Conservation (phyloP, 352 stramenopile species). For the Pythium scleroteichum region DNA sequence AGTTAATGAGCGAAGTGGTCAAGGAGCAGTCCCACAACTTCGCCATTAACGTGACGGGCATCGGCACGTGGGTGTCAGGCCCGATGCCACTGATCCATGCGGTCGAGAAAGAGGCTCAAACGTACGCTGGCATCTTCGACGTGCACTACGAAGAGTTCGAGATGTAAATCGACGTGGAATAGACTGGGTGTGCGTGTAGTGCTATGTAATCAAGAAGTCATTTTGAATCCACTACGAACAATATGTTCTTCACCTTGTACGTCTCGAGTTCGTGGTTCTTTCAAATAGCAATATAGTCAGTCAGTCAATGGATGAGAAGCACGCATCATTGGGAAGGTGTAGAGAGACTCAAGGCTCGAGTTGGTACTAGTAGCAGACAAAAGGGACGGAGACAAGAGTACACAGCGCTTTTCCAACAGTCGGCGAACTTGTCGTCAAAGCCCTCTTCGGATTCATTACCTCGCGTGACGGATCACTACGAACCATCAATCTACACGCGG, state of each 20-base stretch:
- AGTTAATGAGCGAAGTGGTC: conserved; percentile 74
- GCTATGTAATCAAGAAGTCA: conserved; percentile 17
- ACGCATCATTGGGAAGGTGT: too few species aligned
- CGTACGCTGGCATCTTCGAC: conserved; percentile 86
- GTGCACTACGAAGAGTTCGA: conserved; percentile 90
- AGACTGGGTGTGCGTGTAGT: conserved; percentile 17
- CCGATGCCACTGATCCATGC: conserved; percentile 79
- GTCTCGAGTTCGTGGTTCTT: too few species aligned
- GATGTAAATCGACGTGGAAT: conserved; percentile 55
- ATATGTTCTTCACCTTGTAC: too few species aligned
- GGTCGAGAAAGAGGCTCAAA: conserved; percentile 70
- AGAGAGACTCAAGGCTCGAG: too few species aligned
- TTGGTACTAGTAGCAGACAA: too few species aligned
- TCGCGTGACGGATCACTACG: conserved; percentile 22
- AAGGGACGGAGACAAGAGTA: background rate
- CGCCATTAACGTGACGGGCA: conserved; percentile 74
- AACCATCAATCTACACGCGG: conserved; percentile 89
- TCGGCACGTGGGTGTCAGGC: conserved; percentile 83
- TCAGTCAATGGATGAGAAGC: background rate
- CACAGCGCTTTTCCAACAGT: conserved; percentile 18
- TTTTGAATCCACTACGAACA: background rate
- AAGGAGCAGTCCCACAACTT: conserved; percentile 88
- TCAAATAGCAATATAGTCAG: too few species aligned
- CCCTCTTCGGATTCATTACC: conserved; percentile 49
- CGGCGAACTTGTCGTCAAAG: conserved; percentile 34